Evolutionary conservation across 805 yeast species (phyloP), one percentile per base, ranked within the genome.

Genomic region (Kodamaea nitidulidarum): DNA sequence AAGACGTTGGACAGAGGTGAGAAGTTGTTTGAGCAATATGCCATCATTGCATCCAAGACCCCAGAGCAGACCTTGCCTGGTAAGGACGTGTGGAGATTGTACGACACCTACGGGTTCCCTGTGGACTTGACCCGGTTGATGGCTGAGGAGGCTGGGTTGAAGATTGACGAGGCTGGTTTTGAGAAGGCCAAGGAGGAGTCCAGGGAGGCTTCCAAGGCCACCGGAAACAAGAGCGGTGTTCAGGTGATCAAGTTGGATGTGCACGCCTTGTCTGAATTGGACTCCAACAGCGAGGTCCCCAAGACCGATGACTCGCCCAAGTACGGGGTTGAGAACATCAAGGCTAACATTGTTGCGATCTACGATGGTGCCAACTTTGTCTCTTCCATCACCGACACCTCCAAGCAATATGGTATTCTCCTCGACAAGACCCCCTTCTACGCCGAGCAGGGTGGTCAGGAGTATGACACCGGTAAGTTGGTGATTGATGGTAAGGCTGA

Each of bases 371-470:
- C 74, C 32, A 63, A 70, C 24, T 87, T 88, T 50, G 79, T 78
- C 36, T 67, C 73, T 32, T 50, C 70, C 7, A 63, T 73, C 22
- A 32, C 49, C 14, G 71, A 65, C 25, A 41, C 56, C 4, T 59
- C 68, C 18, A 50, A 55, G 38, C 88, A 85, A 60, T 66, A 74
- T 49, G 99, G 99, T 61, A 65, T 93, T 38, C 61, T 93, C 36
- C 72, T 93, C 43, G 95, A 93, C 60, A 84, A 79, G 62, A 87
- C 98, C 17, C 93, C 95, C 61, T 88, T 93, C 67, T 93, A 93
- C 58, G 98, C 98, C 36, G 99, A 93, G 70, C 95, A 87, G 67
- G 99, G 99, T 79, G 99, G 99, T 58, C 99, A 93, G 73, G 97
- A 88, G 65, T 84, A 75, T 57, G 99, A 93, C 61, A 84, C 95